Evolutionary conservation across 2,329 filamentous ascomycete genomes (phyloP).

Genomic region (Cucurbitaria berberidis): DNA sequence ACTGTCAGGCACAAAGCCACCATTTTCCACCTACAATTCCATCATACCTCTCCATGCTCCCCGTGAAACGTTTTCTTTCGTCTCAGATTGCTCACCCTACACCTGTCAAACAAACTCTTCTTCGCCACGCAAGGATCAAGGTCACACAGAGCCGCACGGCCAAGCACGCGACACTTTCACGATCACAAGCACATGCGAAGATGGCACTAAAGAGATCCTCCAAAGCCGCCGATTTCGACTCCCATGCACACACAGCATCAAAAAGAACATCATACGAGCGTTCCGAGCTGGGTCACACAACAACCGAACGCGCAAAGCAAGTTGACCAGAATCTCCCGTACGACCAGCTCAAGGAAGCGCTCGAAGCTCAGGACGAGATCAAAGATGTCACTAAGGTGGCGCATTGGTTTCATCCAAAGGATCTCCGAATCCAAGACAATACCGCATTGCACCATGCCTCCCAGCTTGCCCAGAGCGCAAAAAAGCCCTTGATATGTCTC

Average conservation of each 20-base stretch:
- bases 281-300: slow-evolving; percentile 51
- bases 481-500: slow-evolving; percentile 52
- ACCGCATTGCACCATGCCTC: slow-evolving; percentile 55
- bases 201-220: slow-evolving; percentile 10
- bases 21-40: not conserved
- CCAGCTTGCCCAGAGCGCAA: slow-evolving; percentile 53
- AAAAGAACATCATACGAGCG: slow-evolving; percentile 40
- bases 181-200: slow-evolving; percentile 1
- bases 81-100: slow-evolving; percentile 1
- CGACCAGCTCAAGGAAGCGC: slow-evolving; percentile 47
- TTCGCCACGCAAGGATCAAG: not conserved
- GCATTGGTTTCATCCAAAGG: slow-evolving; percentile 61
- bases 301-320: slow-evolving; percentile 58
- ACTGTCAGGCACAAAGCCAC: too few species aligned
- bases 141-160: slow-evolving; percentile 3
- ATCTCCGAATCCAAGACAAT: slow-evolving; percentile 59
- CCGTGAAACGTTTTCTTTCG: slow-evolving; percentile 4
- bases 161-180: slow-evolving; percentile 18
- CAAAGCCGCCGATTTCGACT: slow-evolving; percentile 1
- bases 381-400: slow-evolving; percentile 51
- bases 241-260: slow-evolving; percentile 18
- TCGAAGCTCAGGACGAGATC: slow-evolving; percentile 49
- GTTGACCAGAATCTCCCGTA: slow-evolving; percentile 56
- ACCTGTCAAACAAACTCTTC: not conserved
- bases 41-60: slow-evolving; percentile 15